These are phyloP conservation scores for Adansonia gregorii DNA, from an alignment of 441 rosid species.

Conservation along the genomic window DNA sequence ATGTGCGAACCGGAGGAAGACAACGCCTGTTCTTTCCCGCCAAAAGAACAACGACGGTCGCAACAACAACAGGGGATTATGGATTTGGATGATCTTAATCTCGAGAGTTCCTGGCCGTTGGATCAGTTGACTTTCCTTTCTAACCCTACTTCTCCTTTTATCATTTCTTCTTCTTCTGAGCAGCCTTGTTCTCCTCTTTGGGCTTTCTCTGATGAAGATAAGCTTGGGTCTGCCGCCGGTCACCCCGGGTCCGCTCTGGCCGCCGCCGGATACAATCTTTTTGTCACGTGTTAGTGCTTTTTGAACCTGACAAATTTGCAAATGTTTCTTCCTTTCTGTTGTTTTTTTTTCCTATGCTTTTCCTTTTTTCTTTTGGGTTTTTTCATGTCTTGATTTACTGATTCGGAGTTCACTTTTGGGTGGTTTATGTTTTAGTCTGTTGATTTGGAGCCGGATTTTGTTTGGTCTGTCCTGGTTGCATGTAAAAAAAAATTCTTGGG, in stretches of 20 bases:
- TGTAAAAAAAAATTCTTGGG: neutral
- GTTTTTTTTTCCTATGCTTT: neutral
- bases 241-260: constrained; percentile 28
- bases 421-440: neutral
- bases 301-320: neutral
- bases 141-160: constrained; percentile 56
- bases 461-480: neutral
- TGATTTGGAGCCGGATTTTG: neutral
- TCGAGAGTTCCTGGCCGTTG: constrained; percentile 69
- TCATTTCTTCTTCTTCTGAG: constrained; percentile 56
- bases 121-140: constrained; percentile 59
- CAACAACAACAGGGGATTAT: constrained; percentile 26
- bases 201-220: constrained; percentile 69
- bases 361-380: too few species aligned
- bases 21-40: constrained; percentile 21
- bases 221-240: constrained; percentile 34
- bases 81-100: constrained; percentile 78
- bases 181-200: constrained; percentile 89
- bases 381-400: neutral
- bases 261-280: constrained; percentile 35
- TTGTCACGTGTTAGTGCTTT: constrained; percentile 56
- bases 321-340: neutral
- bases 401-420: neutral
- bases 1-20: constrained; percentile 71
- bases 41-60: constrained; percentile 11